Base-by-base conservation (phyloP, 345 rosid species). In the Bruguiera parviflora region DNA sequence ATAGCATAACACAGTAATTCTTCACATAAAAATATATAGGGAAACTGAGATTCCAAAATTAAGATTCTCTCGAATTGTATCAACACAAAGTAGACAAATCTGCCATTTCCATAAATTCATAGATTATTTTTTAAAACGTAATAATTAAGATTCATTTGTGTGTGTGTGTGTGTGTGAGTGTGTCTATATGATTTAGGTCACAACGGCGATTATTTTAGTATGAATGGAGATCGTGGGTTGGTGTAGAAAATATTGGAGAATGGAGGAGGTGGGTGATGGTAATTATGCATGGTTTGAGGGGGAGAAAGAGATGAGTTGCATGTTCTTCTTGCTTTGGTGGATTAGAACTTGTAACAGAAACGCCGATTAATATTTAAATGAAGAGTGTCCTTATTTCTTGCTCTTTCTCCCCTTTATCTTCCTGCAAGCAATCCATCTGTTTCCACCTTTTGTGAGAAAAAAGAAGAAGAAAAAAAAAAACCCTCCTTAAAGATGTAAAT, bases 341-440 rank as follows among this genome's bases (percentile, higher is more conserved):
- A 8, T 57, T 57, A 35, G 2, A 21, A 52, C 3, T 39, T 22
- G 8, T 53, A 20, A 31, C 25, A 19, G 1, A 52, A 8, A 28
- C 27, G 33, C 19, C 18, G 20, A 51, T 1, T 11, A 5, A 31
- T 6, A 32, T 32, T 32, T 24, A 5, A 4, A 27, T 1, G 16
- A 59, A 10, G 19, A 9, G 22, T 10, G 22, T 10, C 3, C 9
- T 53, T 60, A 32, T 24, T 1, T 25, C 15, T 22, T 24, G 25
- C 56, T 3, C 3, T 19, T 3, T 32, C 20, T 64, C 4, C 2
- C 74, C 65, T 68, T 65, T 28, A 68, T 73, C 67, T 16, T 33
- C 76, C 82, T 68, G 58, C 71, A 71, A 79, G 82, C 58, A 71
- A 79, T 25, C 76, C 76, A 61, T 61, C 31, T 52, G 1, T 43